Percentiles rank a stretch among this genome's conserved stretches.
phyloP scores from a whole-genome alignment of 2,329 filamentous ascomycete genomes.

The Akanthomyces lecanii region DNA sequence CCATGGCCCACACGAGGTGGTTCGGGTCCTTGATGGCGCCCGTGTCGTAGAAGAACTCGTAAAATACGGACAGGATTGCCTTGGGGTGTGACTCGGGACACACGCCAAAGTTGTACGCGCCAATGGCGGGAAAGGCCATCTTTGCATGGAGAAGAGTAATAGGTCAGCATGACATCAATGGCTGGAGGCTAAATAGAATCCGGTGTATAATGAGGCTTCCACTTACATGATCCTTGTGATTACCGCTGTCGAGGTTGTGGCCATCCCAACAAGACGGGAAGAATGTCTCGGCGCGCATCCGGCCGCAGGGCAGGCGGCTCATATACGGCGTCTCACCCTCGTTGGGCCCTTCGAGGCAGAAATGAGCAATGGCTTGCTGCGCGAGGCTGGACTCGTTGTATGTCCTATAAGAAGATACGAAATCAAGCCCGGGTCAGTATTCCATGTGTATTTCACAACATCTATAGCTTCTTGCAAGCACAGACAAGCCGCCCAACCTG shows the following conservation, averaged over 20 bases:
- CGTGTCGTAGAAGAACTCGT: conserved; percentile 44
- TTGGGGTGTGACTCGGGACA: conserved; percentile 41
- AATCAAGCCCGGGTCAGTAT: background rate
- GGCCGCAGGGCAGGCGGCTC: conserved; percentile 47
- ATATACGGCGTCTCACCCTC: conserved; percentile 45
- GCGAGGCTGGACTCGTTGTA: conserved; percentile 41
- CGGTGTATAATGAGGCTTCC: too few species aligned
- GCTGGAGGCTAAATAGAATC: too few species aligned
- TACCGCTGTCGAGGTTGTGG: conserved; percentile 46
- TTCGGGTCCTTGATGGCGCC: conserved; percentile 26
- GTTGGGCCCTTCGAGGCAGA: conserved; percentile 44
- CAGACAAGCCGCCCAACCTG: background rate
- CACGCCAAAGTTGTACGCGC: conserved; percentile 27
- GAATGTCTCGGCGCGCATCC: conserved; percentile 52
- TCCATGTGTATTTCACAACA: background rate
- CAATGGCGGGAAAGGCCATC: conserved; percentile 28
- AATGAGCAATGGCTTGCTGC: conserved; percentile 50
- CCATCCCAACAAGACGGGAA: conserved; percentile 64
- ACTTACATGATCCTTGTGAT: conserved; percentile 52
- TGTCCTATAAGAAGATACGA: conserved; percentile 26
- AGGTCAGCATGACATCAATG: background rate
- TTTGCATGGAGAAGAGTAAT: conserved; percentile 6
- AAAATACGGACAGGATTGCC: conserved; percentile 41
- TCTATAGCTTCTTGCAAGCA: background rate
- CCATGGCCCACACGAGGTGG: conserved; percentile 26